Base-by-base conservation (phyloP, 768 basidiomycete genomes). In the Phaffia australis region DNA sequence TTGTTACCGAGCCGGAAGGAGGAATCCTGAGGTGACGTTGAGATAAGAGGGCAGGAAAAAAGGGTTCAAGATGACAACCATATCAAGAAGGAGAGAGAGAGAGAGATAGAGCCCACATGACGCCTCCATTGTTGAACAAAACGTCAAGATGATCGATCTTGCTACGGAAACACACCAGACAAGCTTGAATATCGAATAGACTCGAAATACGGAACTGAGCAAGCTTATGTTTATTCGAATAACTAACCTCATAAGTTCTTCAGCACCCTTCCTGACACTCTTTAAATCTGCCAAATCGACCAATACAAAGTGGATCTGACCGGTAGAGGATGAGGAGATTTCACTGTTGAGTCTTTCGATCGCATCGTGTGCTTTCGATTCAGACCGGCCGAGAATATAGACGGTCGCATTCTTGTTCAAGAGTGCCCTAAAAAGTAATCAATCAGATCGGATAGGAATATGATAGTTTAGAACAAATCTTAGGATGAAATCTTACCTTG, bases 311-410 rank as follows among this genome's bases (percentile, higher is more conserved):
- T 52, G 47, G 3, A 50, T 23, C 2, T 46, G 27, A 21, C 64
- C 64, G 7, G 18, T 16, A 27, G 46, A n/a, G n/a, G 52, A 23
- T 54, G n/a, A 15, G 19, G 15, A 8, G 23, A 32, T 48, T 52
- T 63, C 51, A 8, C 60, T 42, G 29, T 51, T 58, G 18, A 59
- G 56, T 29, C 23, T 58, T 14, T 49, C 25, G 25, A 67, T 25
- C 1, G 65, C 65, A 0, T 29, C 21, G n/a, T 32, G 56, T 21
- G 35, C 61, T 47, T 68, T 64, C 11, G 19, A 19, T 19, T 51
- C 7, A 15, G 67, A 63, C 15, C 67, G 42, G 15, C 67, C 67
- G 25, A 63, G 52, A 54, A 68, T 68, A 50, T 57, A 68, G 16
- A 68, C 67, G 14, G 27, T 42, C 2, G 62, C 61, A 47, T 63